Conservation (phyloP, 164 flowering plant species). For the Protea cynaroides region DNA sequence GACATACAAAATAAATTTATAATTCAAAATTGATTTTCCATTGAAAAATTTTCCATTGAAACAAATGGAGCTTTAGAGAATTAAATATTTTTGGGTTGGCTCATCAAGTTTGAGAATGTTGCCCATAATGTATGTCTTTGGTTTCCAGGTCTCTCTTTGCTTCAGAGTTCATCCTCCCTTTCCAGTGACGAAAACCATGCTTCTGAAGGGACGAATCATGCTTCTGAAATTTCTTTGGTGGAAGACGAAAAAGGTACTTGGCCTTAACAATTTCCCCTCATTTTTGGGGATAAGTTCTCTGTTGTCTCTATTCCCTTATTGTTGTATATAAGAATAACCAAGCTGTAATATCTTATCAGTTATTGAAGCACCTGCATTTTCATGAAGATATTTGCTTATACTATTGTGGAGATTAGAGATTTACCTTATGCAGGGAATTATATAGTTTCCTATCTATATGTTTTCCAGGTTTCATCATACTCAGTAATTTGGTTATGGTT, state of each 20-base stretch:
- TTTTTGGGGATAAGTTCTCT: not conserved
- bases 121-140: conserved; percentile 8
- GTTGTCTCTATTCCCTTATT: not conserved
- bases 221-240: conserved; percentile 22
- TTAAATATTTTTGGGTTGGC: not conserved
- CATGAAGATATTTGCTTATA: not conserved
- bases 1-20: too few relatives aligned
- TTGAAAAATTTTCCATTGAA: too few relatives aligned
- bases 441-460: not conserved
- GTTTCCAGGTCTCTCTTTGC: conserved; percentile 49
- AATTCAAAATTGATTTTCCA: too few relatives aligned
- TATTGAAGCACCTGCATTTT: not conserved
- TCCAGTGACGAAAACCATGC: conserved; percentile 20
- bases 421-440: not conserved
- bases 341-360: not conserved
- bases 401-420: not conserved
- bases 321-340: not conserved
- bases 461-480: not conserved
- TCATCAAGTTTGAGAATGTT: not conserved
- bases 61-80: too few relatives aligned
- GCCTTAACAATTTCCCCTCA: not conserved
- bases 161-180: conserved; percentile 24
- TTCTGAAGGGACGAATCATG: conserved; percentile 17
- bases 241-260: conserved; percentile 32
- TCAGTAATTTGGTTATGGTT: not conserved